phyloP scores from a whole-genome alignment of 2,329 filamentous ascomycete species.

The Hypoxylon sp. region DNA sequence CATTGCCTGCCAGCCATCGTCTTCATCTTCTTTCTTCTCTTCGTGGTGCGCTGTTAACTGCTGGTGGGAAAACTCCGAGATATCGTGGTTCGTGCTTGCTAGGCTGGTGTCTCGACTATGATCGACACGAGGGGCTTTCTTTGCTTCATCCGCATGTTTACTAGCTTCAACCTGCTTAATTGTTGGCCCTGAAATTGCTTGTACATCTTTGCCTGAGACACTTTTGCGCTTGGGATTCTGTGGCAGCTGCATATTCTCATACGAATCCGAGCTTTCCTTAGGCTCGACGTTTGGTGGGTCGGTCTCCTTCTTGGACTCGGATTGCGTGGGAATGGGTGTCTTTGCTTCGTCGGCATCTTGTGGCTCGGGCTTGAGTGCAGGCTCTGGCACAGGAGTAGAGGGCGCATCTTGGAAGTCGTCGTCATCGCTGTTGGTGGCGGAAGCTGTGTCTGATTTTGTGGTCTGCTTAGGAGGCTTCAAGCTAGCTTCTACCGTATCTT shows the following conservation, averaged over 20 bases:
- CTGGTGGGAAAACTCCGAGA: conserved; percentile 95
- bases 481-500: conserved; percentile 31
- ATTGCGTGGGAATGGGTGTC: conserved; percentile 47
- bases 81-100: conserved; percentile 54
- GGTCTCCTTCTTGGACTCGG: conserved; percentile 31
- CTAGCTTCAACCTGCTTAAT: conserved; percentile 52
- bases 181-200: conserved; percentile 54
- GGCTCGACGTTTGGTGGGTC: conserved; percentile 15
- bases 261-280: conserved; percentile 26
- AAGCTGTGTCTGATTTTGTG: conserved; percentile 45
- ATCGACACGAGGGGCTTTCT: conserved; percentile 45
- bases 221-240: conserved; percentile 40
- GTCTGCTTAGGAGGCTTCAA: conserved; percentile 37
- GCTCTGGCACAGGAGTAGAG: conserved; percentile 50
- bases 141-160: conserved; percentile 49
- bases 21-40: conserved; percentile 69
- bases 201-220: conserved; percentile 42
- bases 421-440: conserved; percentile 56
- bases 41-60: conserved; percentile 74
- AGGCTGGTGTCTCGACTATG: conserved; percentile 59
- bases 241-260: conserved; percentile 26
- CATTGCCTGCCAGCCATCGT: conserved; percentile 93
- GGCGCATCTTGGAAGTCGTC: conserved; percentile 60
- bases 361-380: conserved; percentile 15
- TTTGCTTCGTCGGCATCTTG: conserved; percentile 45